Percentiles rank a stretch among this genome's conserved stretches.
Conservation (phyloP, 306 rosid species). For the Quercus dentata region DNA sequence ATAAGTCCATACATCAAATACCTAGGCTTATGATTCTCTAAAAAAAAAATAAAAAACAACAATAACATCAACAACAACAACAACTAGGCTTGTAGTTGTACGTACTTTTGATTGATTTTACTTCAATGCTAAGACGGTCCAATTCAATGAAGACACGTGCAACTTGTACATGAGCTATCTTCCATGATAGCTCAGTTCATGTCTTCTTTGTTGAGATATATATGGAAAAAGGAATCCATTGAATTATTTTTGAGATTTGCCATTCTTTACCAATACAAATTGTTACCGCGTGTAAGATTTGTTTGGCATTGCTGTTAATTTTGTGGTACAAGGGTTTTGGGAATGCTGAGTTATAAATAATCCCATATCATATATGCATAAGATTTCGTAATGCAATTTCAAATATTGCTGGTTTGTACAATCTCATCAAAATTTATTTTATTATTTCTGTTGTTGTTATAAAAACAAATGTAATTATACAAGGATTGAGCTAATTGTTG, state of each 20-base stretch:
- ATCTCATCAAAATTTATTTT: too few relatives aligned
- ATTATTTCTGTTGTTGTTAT: too few relatives aligned
- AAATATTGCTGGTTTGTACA: too few relatives aligned
- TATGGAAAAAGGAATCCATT: slow-evolving; percentile 3
- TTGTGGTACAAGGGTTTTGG: slow-evolving; percentile 10
- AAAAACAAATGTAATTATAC: too few relatives aligned
- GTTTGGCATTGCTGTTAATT: slow-evolving; percentile 2
- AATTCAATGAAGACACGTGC: slow-evolving; percentile 28
- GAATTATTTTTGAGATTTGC: slow-evolving; percentile 11
- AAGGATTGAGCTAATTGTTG: too few relatives aligned
- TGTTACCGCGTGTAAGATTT: slow-evolving; percentile 7
- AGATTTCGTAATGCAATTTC: too few relatives aligned
- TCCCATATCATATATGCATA: too few relatives aligned
- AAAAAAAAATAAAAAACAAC: not conserved
- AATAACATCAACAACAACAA: too few relatives aligned
- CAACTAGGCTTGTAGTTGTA: too few relatives aligned
- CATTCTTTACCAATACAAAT: not conserved
- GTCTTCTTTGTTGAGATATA: slow-evolving; percentile 1
- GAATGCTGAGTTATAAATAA: not conserved
- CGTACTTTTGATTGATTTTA: slow-evolving; percentile 10
- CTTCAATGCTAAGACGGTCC: slow-evolving; percentile 25
- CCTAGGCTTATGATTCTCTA: not conserved
- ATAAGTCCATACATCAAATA: not conserved
- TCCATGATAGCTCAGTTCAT: not conserved
- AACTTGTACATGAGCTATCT: not conserved